A percentile compares a stretch with the other conserved stretches of the same genome.
These are phyloP conservation scores for Mycothermus thermophilus DNA, from an alignment of 495 filamentous ascomycete genomes.

Conservation along the genomic window DNA sequence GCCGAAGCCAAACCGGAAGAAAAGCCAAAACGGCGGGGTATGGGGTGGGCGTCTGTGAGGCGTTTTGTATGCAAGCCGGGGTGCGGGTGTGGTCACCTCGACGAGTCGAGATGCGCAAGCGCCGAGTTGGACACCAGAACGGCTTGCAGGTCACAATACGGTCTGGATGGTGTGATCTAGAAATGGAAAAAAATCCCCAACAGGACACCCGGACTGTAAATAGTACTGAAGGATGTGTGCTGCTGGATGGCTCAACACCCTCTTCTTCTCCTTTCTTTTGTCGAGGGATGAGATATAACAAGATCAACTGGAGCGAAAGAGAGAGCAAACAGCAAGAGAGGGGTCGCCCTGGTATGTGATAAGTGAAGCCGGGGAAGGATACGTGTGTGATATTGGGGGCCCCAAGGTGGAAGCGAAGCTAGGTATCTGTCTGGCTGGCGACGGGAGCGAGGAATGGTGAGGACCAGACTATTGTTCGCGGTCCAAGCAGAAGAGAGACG, in stretches of 20 bases:
- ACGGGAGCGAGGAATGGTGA: no score
- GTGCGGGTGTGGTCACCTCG: slow-evolving; percentile 6
- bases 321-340: slow-evolving; percentile 4
- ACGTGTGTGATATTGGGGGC: slow-evolving; percentile 11
- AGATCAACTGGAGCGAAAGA: no score
- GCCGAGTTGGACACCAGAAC: slow-evolving; percentile 13
- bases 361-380: slow-evolving; percentile 5
- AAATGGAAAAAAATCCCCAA: no score
- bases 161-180: slow-evolving; percentile 5
- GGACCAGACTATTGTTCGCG: no score
- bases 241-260: no score
- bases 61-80: slow-evolving; percentile 29
- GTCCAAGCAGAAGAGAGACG: no score
- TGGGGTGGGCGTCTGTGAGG: slow-evolving; percentile 22
- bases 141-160: slow-evolving; percentile 10
- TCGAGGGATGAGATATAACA: no score
- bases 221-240: background rate
- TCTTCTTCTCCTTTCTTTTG: no score
- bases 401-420: background rate
- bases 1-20: slow-evolving; percentile 21
- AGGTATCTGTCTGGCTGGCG: no score
- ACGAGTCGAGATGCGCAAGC: slow-evolving; percentile 10
- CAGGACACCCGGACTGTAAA: no score
- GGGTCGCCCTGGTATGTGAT: slow-evolving; percentile 1
- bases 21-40: slow-evolving; percentile 19